A percentile compares a stretch with the other conserved stretches of the same genome.
Evolutionary conservation across 768 basidiomycete genomes (phyloP).

Genomic region (Tubosaeta brunneosetosa): DNA sequence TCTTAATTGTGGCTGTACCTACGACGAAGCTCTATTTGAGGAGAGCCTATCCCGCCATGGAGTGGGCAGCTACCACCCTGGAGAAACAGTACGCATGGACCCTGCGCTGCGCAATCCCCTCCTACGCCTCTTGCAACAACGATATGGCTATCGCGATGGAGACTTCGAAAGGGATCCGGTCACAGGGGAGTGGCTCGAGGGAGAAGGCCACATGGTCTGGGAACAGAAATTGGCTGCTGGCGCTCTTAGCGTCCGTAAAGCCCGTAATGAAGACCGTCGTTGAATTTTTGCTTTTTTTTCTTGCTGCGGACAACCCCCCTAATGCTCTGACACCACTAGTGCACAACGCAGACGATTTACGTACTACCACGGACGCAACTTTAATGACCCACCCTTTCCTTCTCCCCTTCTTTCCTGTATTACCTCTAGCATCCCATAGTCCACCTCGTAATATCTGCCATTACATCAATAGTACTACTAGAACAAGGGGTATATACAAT

Average conservation of each 20-base stretch:
- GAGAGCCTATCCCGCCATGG: constrained; percentile 75
- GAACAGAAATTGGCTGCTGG: constrained; percentile 49
- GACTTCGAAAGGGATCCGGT: constrained; percentile 73
- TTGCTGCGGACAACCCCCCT: neutral
- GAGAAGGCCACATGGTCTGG: constrained; percentile 62
- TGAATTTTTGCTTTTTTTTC: constrained; percentile 13
- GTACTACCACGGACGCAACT: constrained; percentile 20
- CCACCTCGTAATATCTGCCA: constrained; percentile 20
- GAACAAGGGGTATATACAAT: constrained; percentile 17
- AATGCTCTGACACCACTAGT: constrained; percentile 12
- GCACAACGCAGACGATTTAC: constrained; percentile 20
- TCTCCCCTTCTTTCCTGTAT: constrained; percentile 14
- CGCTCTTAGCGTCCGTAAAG: constrained; percentile 32
- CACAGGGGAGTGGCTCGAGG: constrained; percentile 63
- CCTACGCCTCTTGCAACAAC: constrained; percentile 61
- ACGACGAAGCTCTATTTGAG: constrained; percentile 82
- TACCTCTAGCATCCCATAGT: constrained; percentile 17
- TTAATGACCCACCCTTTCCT: constrained; percentile 14
- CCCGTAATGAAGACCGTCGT: constrained; percentile 37
- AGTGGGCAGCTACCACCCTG: constrained; percentile 79
- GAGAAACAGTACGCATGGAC: constrained; percentile 85
- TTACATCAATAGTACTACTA: constrained; percentile 8
- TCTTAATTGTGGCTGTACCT: constrained; percentile 84
- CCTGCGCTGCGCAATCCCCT: constrained; percentile 80
- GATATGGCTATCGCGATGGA: constrained; percentile 78